Base-by-base conservation (phyloP, 2,329 filamentous ascomycete species). In the Claviceps capensis region DNA sequence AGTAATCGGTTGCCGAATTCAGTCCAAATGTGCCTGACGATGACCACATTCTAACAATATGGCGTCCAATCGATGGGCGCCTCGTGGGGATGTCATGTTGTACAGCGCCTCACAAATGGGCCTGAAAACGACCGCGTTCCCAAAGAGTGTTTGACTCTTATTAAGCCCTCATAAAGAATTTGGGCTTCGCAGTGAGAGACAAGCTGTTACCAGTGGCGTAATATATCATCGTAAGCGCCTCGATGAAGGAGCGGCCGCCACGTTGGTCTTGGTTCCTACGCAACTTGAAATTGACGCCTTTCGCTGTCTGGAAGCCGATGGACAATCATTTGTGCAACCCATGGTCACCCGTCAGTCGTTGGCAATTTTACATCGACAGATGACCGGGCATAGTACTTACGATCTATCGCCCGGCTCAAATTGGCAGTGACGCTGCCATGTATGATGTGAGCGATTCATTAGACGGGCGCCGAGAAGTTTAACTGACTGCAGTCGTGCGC, bases 1-100 rank as follows among this genome's bases (percentile, higher is more conserved):
- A 47, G 46, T 30, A 17, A 30, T 48, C 37, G 37, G 47, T 48
- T 48, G 37, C 37, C 47, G 37, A 48, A 48, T 26, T 48, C 14
- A 40, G 5, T 48, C 37, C 47, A 30, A 42, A 41, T 48, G 37
- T 48, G 47, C 47, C 47, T 49, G 40, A 43, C 48, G 17, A 42
- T 49, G 48, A 30, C 47, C 48, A 49, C 38, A 49, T 44, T 37
- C 26, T 30, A 41, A 26, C 11, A 13, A 6, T 26, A 19, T 38
- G 48, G 38, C 48, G 48, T 49, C 48, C 48, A 49, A 44, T 49
- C 48, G 40, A 14, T 49, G 48, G 40, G 23, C 48, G 38, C n/a
- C 48, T 49, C 17, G 26, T 44, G 26, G 38, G 26, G 17, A 49
- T 26, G 16, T 14, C 19, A 41, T 40, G 48, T 49, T 14, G 40